Conservation (phyloP, 208 protist genomes). For the Ichthyophonus hoferi region DNA sequence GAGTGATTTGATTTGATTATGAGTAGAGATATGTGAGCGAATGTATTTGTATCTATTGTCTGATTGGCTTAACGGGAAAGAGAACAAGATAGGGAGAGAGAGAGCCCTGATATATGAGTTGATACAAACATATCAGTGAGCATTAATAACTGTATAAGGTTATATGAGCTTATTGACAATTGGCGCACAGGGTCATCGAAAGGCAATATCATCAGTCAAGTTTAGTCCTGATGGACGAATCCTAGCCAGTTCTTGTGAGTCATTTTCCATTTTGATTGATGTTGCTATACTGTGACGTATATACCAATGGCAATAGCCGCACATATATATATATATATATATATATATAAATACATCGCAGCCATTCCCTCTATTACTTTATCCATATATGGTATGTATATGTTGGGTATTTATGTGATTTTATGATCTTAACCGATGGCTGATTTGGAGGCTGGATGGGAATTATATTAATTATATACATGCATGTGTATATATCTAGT, state of each 20-base stretch:
- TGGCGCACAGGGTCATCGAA: slow-evolving; percentile 60
- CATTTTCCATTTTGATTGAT: background rate
- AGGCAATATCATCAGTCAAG: slow-evolving; percentile 66
- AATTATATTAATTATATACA: no score
- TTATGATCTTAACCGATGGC: no score
- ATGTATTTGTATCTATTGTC: no score
- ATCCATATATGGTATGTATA: background rate
- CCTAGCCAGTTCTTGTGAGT: slow-evolving; percentile 46
- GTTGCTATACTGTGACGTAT: background rate
- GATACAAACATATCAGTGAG: no score
- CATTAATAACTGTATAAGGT: no score
- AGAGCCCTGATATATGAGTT: no score
- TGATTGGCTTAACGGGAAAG: no score
- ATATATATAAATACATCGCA: background rate
- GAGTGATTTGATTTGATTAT: no score
- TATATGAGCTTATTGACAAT: no score
- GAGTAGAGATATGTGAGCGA: no score
- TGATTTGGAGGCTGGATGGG: no score
- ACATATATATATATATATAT: background rate
- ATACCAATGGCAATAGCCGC: background rate
- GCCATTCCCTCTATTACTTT: background rate
- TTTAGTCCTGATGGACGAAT: slow-evolving; percentile 66
- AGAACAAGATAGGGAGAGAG: no score
- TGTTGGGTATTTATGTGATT: background rate
- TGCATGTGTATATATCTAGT: background rate